These are phyloP conservation scores for Alnus glutinosa DNA, from an alignment of 306 rosid species.

Conservation along the genomic window DNA sequence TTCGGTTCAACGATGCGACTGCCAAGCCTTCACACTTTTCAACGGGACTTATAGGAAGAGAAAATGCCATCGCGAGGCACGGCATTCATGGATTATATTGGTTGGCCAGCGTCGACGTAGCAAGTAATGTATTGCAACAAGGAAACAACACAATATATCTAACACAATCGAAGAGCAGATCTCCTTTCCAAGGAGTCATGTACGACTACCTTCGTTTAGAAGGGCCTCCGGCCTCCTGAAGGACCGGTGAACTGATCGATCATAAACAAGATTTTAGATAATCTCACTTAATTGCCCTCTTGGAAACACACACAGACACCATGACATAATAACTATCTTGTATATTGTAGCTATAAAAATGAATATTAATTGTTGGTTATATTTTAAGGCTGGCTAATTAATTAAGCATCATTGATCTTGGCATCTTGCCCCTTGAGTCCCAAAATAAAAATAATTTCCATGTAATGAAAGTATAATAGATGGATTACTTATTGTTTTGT, in stretches of 20 bases:
- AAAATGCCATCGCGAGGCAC: conserved; percentile 81
- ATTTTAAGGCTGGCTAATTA: too few species aligned
- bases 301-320: too few species aligned
- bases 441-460: too few species aligned
- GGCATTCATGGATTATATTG: conserved; percentile 73
- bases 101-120: conserved; percentile 36
- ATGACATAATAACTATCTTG: too few species aligned
- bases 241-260: not conserved
- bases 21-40: conserved; percentile 13
- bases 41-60: conserved; percentile 53
- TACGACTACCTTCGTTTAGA: conserved; percentile 87
- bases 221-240: conserved; percentile 59
- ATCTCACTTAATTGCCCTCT: too few species aligned
- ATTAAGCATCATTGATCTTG: too few species aligned
- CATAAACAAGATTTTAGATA: not conserved
- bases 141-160: conserved; percentile 64
- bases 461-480: not conserved
- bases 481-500: not conserved
- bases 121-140: conserved; percentile 25
- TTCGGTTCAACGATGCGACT: conserved; percentile 46
- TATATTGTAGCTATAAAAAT: too few species aligned
- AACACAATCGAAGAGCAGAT: conserved; percentile 39
- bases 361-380: too few species aligned
- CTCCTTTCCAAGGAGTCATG: conserved; percentile 57
- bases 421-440: too few species aligned